Percentiles rank a stretch among this genome's conserved stretches.
Evolutionary conservation across 73 alveolate genomes (phyloP).

Genomic region (Vitrella brassicaformis): DNA sequence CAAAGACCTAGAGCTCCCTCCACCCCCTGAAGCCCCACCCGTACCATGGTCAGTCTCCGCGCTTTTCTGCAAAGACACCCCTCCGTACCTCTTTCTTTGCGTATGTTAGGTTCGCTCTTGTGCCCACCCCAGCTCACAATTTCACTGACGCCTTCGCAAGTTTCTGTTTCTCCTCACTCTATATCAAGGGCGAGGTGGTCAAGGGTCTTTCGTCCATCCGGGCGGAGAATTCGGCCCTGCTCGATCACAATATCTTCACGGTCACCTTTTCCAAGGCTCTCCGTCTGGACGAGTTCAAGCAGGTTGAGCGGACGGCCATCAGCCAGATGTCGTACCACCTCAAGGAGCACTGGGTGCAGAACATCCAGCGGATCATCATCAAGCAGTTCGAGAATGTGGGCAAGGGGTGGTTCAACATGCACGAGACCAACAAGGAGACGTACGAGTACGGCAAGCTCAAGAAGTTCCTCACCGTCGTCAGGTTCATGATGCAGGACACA

Average conservation of each 20-base stretch:
- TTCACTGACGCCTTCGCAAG: conserved; percentile 54
- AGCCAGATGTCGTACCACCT: conserved; percentile 33
- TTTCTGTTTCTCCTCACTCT: conserved; percentile 51
- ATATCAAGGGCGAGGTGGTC: conserved; percentile 55
- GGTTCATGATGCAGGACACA: conserved; percentile 68
- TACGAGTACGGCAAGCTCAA: conserved; percentile 72
- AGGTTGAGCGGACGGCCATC: conserved; percentile 47
- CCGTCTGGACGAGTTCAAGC: conserved; percentile 52
- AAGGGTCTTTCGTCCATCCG: neutral
- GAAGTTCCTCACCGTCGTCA: conserved; percentile 73
- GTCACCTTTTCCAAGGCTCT: conserved; percentile 21
- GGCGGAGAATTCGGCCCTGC: neutral
- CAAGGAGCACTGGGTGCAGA: conserved; percentile 53
- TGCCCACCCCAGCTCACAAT: conserved; percentile 57
- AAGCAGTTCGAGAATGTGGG: conserved; percentile 50
- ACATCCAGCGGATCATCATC: conserved; percentile 50
- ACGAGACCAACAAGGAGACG: conserved; percentile 73
- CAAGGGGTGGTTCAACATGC: conserved; percentile 74
- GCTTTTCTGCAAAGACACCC: neutral
- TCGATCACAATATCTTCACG: neutral
- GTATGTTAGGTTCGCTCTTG: conserved; percentile 53
- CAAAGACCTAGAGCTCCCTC: conserved; percentile 36
- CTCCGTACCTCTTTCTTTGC: no score
- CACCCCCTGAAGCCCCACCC: conserved; percentile 23
- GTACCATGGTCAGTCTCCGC: conserved; percentile 20